A percentile compares a stretch with the other conserved stretches of the same genome.
These are phyloP conservation scores for Candida sonorensis DNA, from an alignment of 805 yeast species.

Conservation along the genomic window DNA sequence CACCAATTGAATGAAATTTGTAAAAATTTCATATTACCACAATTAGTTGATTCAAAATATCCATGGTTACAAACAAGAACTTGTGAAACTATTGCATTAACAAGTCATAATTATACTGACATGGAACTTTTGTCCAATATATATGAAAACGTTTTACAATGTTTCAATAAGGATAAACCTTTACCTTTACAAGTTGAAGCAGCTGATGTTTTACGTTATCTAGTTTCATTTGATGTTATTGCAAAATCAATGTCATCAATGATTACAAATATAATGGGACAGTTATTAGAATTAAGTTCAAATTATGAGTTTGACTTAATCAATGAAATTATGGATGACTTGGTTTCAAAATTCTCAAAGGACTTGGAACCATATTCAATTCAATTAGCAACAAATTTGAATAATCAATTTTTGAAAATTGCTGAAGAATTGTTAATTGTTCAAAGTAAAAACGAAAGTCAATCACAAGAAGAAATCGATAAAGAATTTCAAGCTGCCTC, in stretches of 20 bases:
- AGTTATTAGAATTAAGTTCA: conserved; percentile 61
- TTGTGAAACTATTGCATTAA: conserved; percentile 43
- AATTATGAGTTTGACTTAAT: conserved; percentile 78
- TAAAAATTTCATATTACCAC: conserved; percentile 57
- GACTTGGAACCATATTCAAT: conserved; percentile 87
- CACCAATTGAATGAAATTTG: conserved; percentile 61
- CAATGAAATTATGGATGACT: conserved; percentile 86
- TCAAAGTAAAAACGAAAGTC: conserved; percentile 29
- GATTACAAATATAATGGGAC: conserved; percentile 72
- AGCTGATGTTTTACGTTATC: conserved; percentile 43
- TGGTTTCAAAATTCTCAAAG: conserved; percentile 78
- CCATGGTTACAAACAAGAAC: conserved; percentile 69
- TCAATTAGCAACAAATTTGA: conserved; percentile 54
- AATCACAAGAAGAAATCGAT: conserved; percentile 37
- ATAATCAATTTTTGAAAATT: conserved; percentile 65
- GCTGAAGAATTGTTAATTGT: conserved; percentile 54
- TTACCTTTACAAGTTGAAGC: conserved; percentile 46
- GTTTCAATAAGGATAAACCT: conserved; percentile 32
- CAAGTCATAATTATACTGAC: conserved; percentile 19
- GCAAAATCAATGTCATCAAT: conserved; percentile 52
- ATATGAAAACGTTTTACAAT: conserved; percentile 27
- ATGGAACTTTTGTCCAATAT: conserved; percentile 27
- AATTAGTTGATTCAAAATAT: conserved; percentile 39
- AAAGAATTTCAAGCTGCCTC: conserved; percentile 82
- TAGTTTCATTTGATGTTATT: conserved; percentile 36